These are phyloP conservation scores for Zasmidium citrigriseum DNA, from an alignment of 2,329 filamentous ascomycete genomes.

Conservation along the genomic window DNA sequence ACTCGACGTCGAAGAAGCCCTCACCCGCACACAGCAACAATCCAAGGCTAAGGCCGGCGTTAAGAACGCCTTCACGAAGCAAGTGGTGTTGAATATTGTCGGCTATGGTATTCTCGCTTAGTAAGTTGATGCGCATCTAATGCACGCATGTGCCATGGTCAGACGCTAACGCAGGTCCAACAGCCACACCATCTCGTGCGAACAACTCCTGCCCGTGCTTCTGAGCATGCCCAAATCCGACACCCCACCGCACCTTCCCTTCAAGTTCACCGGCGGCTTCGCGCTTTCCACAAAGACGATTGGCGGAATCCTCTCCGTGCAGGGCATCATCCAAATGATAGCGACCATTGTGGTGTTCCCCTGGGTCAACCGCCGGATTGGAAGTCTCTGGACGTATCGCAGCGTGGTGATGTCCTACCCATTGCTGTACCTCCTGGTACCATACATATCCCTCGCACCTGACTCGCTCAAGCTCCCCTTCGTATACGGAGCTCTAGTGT, in stretches of 20 bases:
- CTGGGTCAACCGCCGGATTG: slow-evolving; percentile 70
- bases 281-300: slow-evolving; percentile 80
- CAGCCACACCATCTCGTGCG: slow-evolving; percentile 95
- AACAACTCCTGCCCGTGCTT: slow-evolving; percentile 90
- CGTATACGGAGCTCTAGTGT: slow-evolving; percentile 75
- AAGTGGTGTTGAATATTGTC: slow-evolving; percentile 83
- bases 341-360: slow-evolving; percentile 85
- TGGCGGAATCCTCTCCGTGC: slow-evolving; percentile 82
- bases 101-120: slow-evolving; percentile 92
- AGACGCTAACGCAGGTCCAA: slow-evolving; percentile 6
- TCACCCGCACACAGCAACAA: slow-evolving; percentile 32
- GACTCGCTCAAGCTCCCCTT: slow-evolving; percentile 68
- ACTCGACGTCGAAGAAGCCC: slow-evolving; percentile 23
- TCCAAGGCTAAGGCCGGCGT: slow-evolving; percentile 35
- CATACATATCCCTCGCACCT: slow-evolving; percentile 86
- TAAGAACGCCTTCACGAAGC: slow-evolving; percentile 73
- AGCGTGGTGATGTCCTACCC: slow-evolving; percentile 82
- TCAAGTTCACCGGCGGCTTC: slow-evolving; percentile 87
- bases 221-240: slow-evolving; percentile 68
- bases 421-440: slow-evolving; percentile 80
- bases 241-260: slow-evolving; percentile 64
- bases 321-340: slow-evolving; percentile 86
- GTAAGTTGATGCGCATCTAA: slow-evolving; percentile 58
- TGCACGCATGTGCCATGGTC: slow-evolving; percentile 1
- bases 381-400: slow-evolving; percentile 79